These are phyloP conservation scores for Margaritispora aquatica DNA, from an alignment of 495 filamentous ascomycete genomes.

Conservation along the genomic window DNA sequence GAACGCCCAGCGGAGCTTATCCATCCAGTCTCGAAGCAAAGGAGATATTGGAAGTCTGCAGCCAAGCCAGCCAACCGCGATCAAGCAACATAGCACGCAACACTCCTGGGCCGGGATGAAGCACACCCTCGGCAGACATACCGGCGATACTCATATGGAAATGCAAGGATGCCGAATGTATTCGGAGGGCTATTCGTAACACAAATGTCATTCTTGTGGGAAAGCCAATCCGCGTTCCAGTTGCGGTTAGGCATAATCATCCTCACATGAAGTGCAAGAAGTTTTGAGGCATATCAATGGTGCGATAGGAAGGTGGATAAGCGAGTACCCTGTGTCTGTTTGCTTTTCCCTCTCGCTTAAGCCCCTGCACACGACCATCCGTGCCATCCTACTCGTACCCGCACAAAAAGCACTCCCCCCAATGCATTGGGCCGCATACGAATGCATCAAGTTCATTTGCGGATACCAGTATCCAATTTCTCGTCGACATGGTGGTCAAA, in stretches of 20 bases:
- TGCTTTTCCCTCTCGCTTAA: not conserved
- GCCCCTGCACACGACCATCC: not conserved
- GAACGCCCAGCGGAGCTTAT: not conserved
- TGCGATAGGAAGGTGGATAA: not conserved
- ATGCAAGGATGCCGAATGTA: no score
- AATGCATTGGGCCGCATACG: not conserved
- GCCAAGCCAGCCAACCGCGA: not conserved
- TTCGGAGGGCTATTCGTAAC: not conserved
- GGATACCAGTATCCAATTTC: no score
- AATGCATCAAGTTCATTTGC: not conserved
- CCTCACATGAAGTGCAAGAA: not conserved
- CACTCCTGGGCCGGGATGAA: not conserved
- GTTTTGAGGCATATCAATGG: not conserved
- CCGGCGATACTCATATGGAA: not conserved
- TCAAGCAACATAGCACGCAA: not conserved
- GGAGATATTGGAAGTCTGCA: not conserved
- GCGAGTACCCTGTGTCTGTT: not conserved
- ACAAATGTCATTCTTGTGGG: not conserved
- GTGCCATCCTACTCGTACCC: not conserved
- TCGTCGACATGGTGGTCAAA: not conserved
- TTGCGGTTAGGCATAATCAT: not conserved
- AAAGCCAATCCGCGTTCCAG: not conserved
- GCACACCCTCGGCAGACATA: not conserved
- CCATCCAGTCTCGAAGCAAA: not conserved
- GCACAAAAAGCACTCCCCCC: not conserved